These are phyloP conservation scores for Pseudopyricularia javanii DNA, from an alignment of 2,329 filamentous ascomycete species.

Conservation along the genomic window DNA sequence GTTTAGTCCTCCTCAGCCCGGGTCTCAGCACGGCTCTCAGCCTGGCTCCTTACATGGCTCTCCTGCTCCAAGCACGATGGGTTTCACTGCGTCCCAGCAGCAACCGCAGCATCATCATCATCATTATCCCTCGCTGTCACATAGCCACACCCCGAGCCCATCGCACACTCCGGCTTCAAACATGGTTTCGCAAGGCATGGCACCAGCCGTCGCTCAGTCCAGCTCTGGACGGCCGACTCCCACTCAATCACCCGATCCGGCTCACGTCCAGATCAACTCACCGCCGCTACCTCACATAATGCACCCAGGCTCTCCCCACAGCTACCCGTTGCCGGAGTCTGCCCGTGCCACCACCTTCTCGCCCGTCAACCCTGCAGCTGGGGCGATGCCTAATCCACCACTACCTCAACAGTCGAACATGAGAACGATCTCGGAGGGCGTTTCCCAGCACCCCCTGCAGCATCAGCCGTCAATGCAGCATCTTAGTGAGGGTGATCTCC, in stretches of 20 bases:
- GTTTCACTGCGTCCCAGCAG: not conserved
- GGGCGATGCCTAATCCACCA: slow-evolving; percentile 5
- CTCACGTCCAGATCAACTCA: not conserved
- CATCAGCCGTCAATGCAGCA: slow-evolving; percentile 3
- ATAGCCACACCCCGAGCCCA: not conserved
- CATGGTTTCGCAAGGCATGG: not conserved
- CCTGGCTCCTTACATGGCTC: slow-evolving; percentile 1
- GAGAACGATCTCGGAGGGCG: not conserved
- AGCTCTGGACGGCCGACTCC: not conserved
- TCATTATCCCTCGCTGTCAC: not conserved
- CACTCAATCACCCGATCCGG: not conserved
- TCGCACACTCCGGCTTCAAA: not conserved
- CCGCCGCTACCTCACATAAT: slow-evolving; percentile 6
- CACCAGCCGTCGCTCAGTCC: not conserved
- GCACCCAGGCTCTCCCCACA: slow-evolving; percentile 8
- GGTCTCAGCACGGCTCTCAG: not conserved
- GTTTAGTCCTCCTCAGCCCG: not conserved
- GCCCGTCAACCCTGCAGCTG: slow-evolving; percentile 8
- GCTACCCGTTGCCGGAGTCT: slow-evolving; percentile 8
- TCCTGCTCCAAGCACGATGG: not conserved
- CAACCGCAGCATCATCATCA: not conserved
- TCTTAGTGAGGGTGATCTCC: slow-evolving; percentile 4
- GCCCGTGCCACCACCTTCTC: slow-evolving; percentile 6
- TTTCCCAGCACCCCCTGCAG: not conserved
- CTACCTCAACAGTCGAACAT: not conserved